Percentiles rank a stretch among this genome's conserved stretches.
These are phyloP conservation scores for Babesia caballi DNA, from an alignment of 169 alveolate species.

Conservation along the genomic window DNA sequence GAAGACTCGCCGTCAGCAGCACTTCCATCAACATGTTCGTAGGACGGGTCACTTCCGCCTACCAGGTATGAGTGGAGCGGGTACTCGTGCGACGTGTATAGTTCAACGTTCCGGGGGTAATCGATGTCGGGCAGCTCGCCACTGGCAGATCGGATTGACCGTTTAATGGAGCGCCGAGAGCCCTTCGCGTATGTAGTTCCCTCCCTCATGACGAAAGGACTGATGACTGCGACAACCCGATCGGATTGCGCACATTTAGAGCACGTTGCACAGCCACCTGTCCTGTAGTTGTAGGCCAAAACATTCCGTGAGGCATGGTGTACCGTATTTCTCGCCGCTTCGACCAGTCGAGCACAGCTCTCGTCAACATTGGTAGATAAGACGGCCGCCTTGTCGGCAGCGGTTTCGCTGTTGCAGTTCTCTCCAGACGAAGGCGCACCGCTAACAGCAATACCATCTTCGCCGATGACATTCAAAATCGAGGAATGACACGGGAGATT, in stretches of 20 bases:
- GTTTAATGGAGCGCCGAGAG: conserved; percentile 1
- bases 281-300: neutral
- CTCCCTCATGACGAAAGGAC: conserved; percentile 1
- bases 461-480: neutral
- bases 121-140: neutral
- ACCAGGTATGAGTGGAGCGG: conserved; percentile 9
- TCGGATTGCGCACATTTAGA: neutral
- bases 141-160: neutral
- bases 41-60: neutral
- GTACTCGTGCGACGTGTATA: neutral
- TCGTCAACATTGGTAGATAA: neutral
- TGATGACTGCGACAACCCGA: conserved; percentile 10
- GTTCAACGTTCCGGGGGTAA: neutral
- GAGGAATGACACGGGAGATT: neutral
- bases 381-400: neutral
- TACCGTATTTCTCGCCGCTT: neutral
- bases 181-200: neutral
- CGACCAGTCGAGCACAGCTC: neutral
- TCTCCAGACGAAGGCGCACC: too few relatives aligned
- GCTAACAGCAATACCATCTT: too few relatives aligned
- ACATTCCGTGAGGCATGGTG: too few relatives aligned
- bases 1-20: too few relatives aligned
- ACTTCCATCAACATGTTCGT: too few relatives aligned
- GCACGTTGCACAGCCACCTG: neutral
- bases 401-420: too few relatives aligned